Evolutionary conservation across 2,329 filamentous ascomycete genomes (phyloP), one percentile per base, ranked within the genome.

Genomic region (Nemania abortiva): DNA sequence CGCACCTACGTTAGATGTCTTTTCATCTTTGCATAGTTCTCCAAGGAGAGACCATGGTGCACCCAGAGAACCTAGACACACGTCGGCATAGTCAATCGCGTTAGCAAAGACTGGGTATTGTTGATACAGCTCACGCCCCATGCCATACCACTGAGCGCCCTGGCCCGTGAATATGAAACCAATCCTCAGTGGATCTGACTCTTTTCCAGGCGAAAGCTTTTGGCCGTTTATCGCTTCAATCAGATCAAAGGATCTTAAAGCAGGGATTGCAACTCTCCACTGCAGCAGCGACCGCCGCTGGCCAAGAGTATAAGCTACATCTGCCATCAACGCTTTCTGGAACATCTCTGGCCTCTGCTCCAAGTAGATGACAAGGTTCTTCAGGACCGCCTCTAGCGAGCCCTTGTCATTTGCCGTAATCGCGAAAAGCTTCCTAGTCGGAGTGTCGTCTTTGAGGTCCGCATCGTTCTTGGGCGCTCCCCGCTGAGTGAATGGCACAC

Each of bases 301-400:
- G 13, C 82, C 81, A 1, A 86, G 75, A 0, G 84, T 86, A 69
- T 86, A 86, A 4, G 84, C 83, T 22, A 86, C 73, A 68, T 86
- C 82, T 10, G 79, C 77, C 71, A 86, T 81, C 11, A 87, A 72
- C 54, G 81, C 79, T 52, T 79, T 80, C 65, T 83, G 81, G 73
- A 83, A 83, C 74, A 83, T 81, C 68, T 83, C 81, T 0, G 82
- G 81, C 24, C 81, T 75, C 69, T 83, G 81, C 64, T 83, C 82
- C 15, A 83, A 72, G 63, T 82, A 83, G 42, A 83, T 78, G 34
- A 82, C 79, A 4, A 81, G 71, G 56, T 80, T 81, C 73, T 82
- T 82, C 74, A 82, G 72, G n/a, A 78, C 71, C 3, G 77, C 73
- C 5, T 81, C 74, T 5, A 83, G 70, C 0, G 81, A 75, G 2